A percentile compares a stretch with the other conserved stretches of the same genome.
These are phyloP conservation scores for Tuber melanosporum DNA, from an alignment of 495 filamentous ascomycete genomes.

Conservation along the genomic window DNA sequence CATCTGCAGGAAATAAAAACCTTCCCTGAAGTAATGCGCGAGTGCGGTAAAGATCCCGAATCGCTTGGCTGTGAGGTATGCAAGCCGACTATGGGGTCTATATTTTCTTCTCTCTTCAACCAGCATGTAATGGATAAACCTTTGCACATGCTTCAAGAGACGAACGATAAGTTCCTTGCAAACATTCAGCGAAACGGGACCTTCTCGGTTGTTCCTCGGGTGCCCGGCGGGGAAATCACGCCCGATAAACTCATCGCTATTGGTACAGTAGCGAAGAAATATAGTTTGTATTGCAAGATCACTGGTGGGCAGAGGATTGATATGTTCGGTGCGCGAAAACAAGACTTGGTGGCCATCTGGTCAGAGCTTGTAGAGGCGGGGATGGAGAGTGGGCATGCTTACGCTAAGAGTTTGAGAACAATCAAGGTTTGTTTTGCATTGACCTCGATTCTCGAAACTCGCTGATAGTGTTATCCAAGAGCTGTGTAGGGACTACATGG, in stretches of 20 bases:
- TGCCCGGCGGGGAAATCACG: constrained; percentile 85
- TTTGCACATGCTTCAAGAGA: constrained; percentile 79
- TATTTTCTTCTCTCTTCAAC: constrained; percentile 80
- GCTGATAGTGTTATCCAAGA: constrained; percentile 42
- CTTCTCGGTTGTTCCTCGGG: constrained; percentile 80
- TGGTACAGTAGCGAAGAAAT: constrained; percentile 82
- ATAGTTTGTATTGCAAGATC: constrained; percentile 86
- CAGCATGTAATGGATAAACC: constrained; percentile 72
- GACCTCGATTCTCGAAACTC: not conserved
- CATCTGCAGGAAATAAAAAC: constrained; percentile 54
- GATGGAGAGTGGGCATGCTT: constrained; percentile 94
- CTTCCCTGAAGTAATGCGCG: constrained; percentile 74
- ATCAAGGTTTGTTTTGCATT: constrained; percentile 56
- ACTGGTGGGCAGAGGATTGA: constrained; percentile 94
- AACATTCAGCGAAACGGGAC: constrained; percentile 95
- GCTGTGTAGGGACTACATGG: constrained; percentile 92
- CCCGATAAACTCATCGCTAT: constrained; percentile 85
- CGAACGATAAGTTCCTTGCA: constrained; percentile 86
- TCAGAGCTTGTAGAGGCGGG: constrained; percentile 73
- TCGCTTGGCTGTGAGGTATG: constrained; percentile 87
- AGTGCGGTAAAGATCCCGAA: constrained; percentile 64
- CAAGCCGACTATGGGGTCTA: constrained; percentile 80
- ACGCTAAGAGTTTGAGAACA: constrained; percentile 84
- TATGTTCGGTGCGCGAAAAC: constrained; percentile 90
- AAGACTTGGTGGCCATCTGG: constrained; percentile 89